Conservation (phyloP, 441 rosid species). For the Jatropha multifida region DNA sequence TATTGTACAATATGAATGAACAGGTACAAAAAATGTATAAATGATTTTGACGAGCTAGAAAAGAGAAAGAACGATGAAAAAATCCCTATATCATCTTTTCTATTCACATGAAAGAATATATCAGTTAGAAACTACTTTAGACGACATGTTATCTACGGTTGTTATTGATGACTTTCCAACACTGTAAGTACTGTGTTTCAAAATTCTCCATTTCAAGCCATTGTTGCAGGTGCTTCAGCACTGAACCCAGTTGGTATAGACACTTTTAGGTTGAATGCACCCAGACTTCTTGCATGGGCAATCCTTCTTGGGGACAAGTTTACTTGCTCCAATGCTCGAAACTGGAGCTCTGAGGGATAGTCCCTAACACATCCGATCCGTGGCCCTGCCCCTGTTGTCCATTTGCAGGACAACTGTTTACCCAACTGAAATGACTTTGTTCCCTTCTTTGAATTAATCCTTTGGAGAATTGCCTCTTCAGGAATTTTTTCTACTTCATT, state of each 20-base stretch:
- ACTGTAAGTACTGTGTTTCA: conserved; percentile 28
- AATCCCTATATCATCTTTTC: conserved; percentile 48
- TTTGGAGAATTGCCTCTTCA: conserved; percentile 56
- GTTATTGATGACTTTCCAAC: conserved; percentile 36
- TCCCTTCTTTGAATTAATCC: conserved; percentile 74
- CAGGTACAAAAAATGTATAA: conserved; percentile 2
- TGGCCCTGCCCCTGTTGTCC: conserved; percentile 99
- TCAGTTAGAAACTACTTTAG: conserved; percentile 18
- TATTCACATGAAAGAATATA: conserved; percentile 66
- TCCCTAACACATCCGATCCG: conserved; percentile 94
- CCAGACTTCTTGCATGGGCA: conserved; percentile 29
- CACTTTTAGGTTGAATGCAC: conserved; percentile 25
- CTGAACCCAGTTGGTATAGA: conserved; percentile 14
- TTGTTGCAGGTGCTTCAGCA: conserved; percentile 23
- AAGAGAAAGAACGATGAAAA: conserved; percentile 32
- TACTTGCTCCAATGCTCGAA: conserved; percentile 74
- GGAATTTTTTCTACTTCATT: conserved; percentile 41
- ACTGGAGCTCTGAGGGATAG: conserved; percentile 79
- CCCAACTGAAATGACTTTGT: conserved; percentile 73
- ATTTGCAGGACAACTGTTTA: conserved; percentile 67
- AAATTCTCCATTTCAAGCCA: conserved; percentile 14
- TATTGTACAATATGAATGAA: conserved; percentile 23
- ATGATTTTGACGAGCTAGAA: conserved; percentile 13
- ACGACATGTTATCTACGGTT: conserved; percentile 22
- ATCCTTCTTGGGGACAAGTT: conserved; percentile 76